Percentiles rank a stretch among this genome's conserved stretches.
phyloP scores from a whole-genome alignment of 1,284 basidiomycete genomes.

The Ustilago loliicola region DNA sequence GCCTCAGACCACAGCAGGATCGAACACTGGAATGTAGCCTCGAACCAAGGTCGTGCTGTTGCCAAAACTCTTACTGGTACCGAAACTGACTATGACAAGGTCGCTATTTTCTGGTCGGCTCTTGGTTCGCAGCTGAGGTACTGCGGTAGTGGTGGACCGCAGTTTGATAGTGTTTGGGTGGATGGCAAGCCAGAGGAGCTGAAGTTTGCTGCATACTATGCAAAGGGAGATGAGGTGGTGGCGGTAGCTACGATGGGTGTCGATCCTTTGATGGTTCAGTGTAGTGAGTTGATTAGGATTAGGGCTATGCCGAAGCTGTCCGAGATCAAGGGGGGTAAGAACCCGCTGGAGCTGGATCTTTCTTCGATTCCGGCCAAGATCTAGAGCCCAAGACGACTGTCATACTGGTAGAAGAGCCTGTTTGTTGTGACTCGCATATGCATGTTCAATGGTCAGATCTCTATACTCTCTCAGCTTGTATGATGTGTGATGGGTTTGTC shows the following conservation, averaged over 20 bases:
- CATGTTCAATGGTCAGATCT: too few species aligned
- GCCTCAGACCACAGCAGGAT: conserved; percentile 76
- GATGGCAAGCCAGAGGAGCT: conserved; percentile 83
- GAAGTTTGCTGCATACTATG: conserved; percentile 79
- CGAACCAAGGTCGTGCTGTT: conserved; percentile 86
- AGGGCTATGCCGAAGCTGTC: conserved; percentile 84
- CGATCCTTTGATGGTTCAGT: conserved; percentile 84
- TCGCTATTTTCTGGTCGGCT: conserved; percentile 86
- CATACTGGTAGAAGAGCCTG: too few species aligned
- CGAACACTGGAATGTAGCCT: conserved; percentile 93
- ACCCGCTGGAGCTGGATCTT: conserved; percentile 46
- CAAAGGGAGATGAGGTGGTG: conserved; percentile 80
- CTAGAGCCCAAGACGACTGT: too few species aligned
- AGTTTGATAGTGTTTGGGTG: conserved; percentile 81
- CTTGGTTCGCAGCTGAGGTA: conserved; percentile 85
- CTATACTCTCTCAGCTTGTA: too few species aligned
- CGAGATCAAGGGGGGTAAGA: conserved; percentile 77
- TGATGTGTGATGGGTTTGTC: too few species aligned
- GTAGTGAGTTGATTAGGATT: conserved; percentile 83
- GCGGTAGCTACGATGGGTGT: conserved; percentile 88
- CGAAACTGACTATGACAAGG: conserved; percentile 76
- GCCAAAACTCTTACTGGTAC: conserved; percentile 74
- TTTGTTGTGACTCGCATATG: too few species aligned
- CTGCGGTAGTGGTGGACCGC: conserved; percentile 78
- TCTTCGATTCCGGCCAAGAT: conserved; percentile 37